Base-by-base conservation (phyloP, 345 rosid species). In the Heritiera fomes region DNA sequence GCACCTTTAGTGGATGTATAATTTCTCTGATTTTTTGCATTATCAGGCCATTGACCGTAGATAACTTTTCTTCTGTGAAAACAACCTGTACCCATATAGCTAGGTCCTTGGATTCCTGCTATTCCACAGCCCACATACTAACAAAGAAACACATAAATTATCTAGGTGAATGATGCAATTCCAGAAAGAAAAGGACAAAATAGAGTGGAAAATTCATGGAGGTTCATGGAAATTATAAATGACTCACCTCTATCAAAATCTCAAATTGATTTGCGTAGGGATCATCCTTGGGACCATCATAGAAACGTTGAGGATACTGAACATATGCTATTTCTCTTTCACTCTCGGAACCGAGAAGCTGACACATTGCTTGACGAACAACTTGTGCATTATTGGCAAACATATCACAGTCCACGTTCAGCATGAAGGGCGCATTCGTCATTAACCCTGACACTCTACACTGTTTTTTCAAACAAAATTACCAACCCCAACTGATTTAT, bases 331-430 rank as follows among this genome's bases (percentile, higher is more conserved):
- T 75, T 0, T 83, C 84, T 18, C 30, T 65, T 76, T 77, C 83
- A 0, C 65, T 70, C 7, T 50, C 20, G 5, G 86, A 67, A 0
- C 78, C 82, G 0, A 90, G 74, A 30, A 90, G 81, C 11, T 85
- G 62, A 73, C 94, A 92, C 86, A 87, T 83, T 18, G 96, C 92
- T 49, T 84, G 88, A 13, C 71, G 66, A 71, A 90, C 69, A 61
- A 87, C 82, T 12, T 86, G 71, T 3, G 95, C 87, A 78, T 90
- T 89, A 75, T 90, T 87, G 1, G 23, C 92, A 64, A 65, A 91
- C 92, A 89, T 91, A 69, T 93, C 97, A 23, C 97, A 94, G 73
- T 94, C 97, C 20, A 94, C 88, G 77, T 93, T 94, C 59, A 93
- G 75, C 88, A 93, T 89, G 86, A 83, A 85, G 0, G 96, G 92